Base-by-base conservation (phyloP, 2,329 filamentous ascomycete species). In the Monosporascus sp. region DNA sequence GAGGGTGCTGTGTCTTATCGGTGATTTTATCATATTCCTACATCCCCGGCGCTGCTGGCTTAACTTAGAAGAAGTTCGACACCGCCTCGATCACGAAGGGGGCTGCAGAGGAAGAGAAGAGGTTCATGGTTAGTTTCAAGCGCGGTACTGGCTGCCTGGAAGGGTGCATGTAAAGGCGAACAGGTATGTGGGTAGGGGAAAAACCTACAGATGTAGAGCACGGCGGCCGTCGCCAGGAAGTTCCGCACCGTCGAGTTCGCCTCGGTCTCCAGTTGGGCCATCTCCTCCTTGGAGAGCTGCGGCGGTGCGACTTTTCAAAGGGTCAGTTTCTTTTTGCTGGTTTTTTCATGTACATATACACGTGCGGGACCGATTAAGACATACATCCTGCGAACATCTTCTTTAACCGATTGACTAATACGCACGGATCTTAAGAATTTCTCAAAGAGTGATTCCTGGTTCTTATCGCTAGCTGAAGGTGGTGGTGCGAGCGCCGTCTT, bases 151-250 rank as follows among this genome's bases (percentile, higher is more conserved):
- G 31, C 9, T 34, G 11, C 31, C 9, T 53, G 54, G 19, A 43
- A n/a, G n/a, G 37, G 14, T 48, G 48, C 19, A 17, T 20, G 26
- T 36, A 19, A 34, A 27, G 5, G 11, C 9, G 1, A 37, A 11
- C 7, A 11, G 37, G 20, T 9, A 7, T 19, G 31, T 27, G 19
- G 27, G n/a, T 36, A 7, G 24, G 34, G 20, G 19, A 38, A n/a
- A n/a, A 8, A 69, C 87, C 53, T 83, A 94, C 90, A 90, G 56
- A 94, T 74, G 69, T 93, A 93, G 48, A 94, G 79, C 49, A 88
- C 71, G 40, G 86, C 76, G 58, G 85, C 85, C 17, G 84, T 83
- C 40, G 82, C 79, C 52, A 86, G 68, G 57, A 87, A 87, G 64
- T 78, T 80, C 74, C 88, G 84, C 61, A 93, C 76, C 49, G 85